phyloP scores from a whole-genome alignment of 2,329 filamentous ascomycete species.

The Monosporascus sp. region DNA sequence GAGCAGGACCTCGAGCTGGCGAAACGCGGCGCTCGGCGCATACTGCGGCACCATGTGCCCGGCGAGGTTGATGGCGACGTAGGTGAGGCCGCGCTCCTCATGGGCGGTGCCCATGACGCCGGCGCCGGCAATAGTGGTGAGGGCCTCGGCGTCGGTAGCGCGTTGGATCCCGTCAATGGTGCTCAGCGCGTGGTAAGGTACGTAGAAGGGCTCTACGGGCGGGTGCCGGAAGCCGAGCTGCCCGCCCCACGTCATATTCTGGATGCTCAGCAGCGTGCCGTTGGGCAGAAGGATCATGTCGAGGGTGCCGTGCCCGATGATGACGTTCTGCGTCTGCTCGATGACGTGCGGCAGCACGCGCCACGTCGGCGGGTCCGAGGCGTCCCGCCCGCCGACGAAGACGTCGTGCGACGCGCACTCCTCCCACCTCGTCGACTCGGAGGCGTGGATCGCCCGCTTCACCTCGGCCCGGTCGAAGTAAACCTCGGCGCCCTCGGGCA shows the following conservation, averaged over 20 bases:
- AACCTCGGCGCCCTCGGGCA: slow-evolving; percentile 55
- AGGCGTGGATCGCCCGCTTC: slow-evolving; percentile 63
- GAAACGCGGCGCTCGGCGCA: slow-evolving; percentile 61
- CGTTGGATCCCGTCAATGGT: slow-evolving; percentile 20
- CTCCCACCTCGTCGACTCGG: slow-evolving; percentile 30
- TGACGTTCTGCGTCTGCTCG: slow-evolving; percentile 65
- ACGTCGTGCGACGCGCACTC: slow-evolving; percentile 23
- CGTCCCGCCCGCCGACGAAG: slow-evolving; percentile 41
- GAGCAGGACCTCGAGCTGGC: slow-evolving; percentile 71
- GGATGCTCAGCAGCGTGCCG: slow-evolving; percentile 66
- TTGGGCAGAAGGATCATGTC: slow-evolving; percentile 66
- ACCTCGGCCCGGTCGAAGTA: slow-evolving; percentile 71
- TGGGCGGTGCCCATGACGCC: slow-evolving; percentile 67
- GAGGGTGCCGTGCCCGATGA: slow-evolving; percentile 67
- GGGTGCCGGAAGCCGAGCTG: slow-evolving; percentile 61
- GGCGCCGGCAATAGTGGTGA: slow-evolving; percentile 48
- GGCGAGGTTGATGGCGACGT: slow-evolving; percentile 55
- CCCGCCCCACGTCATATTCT: slow-evolving; percentile 79
- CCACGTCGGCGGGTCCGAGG: slow-evolving; percentile 48
- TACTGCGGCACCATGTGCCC: slow-evolving; percentile 70
- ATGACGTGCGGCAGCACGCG: slow-evolving; percentile 65
- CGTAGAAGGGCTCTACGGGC: slow-evolving; percentile 61
- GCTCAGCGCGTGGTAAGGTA: slow-evolving; percentile 56
- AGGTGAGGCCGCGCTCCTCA: slow-evolving; percentile 73
- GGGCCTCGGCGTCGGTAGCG: slow-evolving; percentile 14